Percentiles rank a stretch among this genome's conserved stretches.
These are phyloP conservation scores for Catharanthus roseus DNA, from an alignment of 257 asterid species.

Conservation along the genomic window DNA sequence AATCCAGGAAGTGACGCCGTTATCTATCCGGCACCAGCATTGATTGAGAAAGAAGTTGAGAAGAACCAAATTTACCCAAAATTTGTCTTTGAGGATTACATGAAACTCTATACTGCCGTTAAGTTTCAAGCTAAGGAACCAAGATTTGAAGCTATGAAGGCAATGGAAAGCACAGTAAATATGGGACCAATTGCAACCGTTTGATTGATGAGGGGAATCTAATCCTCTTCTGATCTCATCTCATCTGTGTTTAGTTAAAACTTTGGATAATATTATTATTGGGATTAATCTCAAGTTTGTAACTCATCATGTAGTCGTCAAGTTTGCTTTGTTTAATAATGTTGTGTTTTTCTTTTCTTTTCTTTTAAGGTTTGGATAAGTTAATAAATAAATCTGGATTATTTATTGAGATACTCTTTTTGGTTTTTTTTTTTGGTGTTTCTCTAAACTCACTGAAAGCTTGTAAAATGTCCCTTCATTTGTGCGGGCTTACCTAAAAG, in stretches of 20 bases:
- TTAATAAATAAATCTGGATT: too few relatives aligned
- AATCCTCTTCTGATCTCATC: too few relatives aligned
- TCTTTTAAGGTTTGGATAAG: constrained; percentile 4
- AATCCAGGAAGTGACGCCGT: constrained; percentile 65
- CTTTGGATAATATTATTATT: neutral
- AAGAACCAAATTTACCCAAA: constrained; percentile 47
- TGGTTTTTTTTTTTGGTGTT: too few relatives aligned
- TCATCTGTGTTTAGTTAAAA: too few relatives aligned
- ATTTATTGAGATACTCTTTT: too few relatives aligned
- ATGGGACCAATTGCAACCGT: constrained; percentile 50
- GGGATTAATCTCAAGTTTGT: neutral
- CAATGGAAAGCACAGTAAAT: constrained; percentile 27
- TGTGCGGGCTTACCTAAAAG: constrained; percentile 2
- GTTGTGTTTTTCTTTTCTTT: too few relatives aligned
- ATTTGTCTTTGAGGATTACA: constrained; percentile 71
- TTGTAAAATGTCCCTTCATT: neutral
- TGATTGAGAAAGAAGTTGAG: constrained; percentile 44
- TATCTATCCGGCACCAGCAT: constrained; percentile 50
- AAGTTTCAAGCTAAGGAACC: constrained; percentile 77
- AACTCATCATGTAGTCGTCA: neutral
- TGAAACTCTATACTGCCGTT: constrained; percentile 59
- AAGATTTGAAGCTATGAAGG: constrained; percentile 68
- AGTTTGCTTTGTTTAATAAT: constrained; percentile 6
- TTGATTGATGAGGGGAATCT: constrained; percentile 28
- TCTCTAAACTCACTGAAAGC: too few relatives aligned